phyloP scores from a whole-genome alignment of 2,329 filamentous ascomycete species.

The Calonectria pteridis region DNA sequence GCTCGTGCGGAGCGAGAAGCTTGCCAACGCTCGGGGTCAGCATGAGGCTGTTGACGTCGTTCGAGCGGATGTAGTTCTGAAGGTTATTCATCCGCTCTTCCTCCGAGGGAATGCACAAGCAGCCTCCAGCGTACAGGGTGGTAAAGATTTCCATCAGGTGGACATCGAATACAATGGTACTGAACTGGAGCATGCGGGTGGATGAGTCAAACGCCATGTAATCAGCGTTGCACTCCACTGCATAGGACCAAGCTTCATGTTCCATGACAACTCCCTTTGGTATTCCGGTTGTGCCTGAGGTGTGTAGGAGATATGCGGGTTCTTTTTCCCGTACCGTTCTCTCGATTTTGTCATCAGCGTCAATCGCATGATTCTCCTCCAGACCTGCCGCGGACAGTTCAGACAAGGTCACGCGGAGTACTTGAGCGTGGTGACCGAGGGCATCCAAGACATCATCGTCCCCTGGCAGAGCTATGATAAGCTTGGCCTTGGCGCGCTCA shows the following conservation, averaged over 20 bases:
- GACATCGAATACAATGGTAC: background rate
- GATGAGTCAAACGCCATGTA: background rate
- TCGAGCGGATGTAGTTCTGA: background rate
- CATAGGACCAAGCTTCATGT: background rate
- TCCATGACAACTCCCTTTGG: background rate
- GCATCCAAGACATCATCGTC: background rate
- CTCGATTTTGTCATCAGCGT: background rate
- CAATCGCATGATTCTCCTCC: background rate
- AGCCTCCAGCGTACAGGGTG: background rate
- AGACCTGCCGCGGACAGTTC: background rate
- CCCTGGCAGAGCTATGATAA: background rate
- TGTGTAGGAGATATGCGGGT: background rate
- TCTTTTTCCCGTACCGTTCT: background rate
- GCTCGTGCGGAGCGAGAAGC: background rate
- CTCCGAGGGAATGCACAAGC: background rate
- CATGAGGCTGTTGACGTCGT: background rate
- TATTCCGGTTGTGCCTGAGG: background rate
- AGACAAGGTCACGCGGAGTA: background rate
- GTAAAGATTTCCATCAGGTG: background rate
- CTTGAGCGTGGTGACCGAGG: background rate
- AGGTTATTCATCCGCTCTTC: background rate
- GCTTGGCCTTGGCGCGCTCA: background rate
- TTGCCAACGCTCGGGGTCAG: background rate
- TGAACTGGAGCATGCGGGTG: background rate
- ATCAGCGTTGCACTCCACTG: background rate